These are phyloP conservation scores for Jacaranda copaia DNA, from an alignment of 257 asterid species.

Conservation along the genomic window DNA sequence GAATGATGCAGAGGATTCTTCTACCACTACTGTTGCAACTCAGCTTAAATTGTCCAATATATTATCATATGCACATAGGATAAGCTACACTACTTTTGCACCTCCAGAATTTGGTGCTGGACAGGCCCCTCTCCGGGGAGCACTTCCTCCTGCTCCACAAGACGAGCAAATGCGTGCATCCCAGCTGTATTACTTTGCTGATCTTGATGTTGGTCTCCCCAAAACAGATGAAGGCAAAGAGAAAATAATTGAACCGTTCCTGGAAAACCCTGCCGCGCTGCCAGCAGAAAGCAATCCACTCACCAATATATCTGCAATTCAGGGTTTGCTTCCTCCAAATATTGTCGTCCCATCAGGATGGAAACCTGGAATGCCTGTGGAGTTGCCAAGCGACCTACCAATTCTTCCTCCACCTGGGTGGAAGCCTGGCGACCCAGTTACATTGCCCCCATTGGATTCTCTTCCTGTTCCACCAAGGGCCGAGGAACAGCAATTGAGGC, in stretches of 20 bases:
- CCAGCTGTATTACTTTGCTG: constrained; percentile 64
- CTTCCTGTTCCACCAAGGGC: constrained; percentile 62
- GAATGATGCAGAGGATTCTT: constrained; percentile 48
- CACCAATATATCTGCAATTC: constrained; percentile 51
- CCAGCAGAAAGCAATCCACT: constrained; percentile 49
- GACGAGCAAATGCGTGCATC: constrained; percentile 99
- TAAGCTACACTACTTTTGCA: constrained; percentile 96
- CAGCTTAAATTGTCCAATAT: constrained; percentile 77
- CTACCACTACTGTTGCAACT: constrained; percentile 71
- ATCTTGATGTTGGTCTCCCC: constrained; percentile 84
- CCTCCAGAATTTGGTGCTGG: constrained; percentile 98
- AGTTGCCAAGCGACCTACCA: constrained; percentile 78
- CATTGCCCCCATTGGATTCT: constrained; percentile 76
- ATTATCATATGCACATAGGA: constrained; percentile 78
- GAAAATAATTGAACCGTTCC: constrained; percentile 61
- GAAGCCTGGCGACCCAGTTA: constrained; percentile 90
- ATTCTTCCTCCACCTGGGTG: constrained; percentile 88
- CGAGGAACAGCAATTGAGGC: constrained; percentile 63
- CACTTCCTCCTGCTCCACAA: constrained; percentile 96
- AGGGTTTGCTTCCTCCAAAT: constrained; percentile 65
- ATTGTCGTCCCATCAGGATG: constrained; percentile 84
- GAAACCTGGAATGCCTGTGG: constrained; percentile 98
- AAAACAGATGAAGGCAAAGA: constrained; percentile 66
- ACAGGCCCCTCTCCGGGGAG: constrained; percentile 80
- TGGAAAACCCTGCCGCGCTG: constrained; percentile 50